phyloP scores from a whole-genome alignment of 129 eudicot species.

The Escallonia rubra region DNA sequence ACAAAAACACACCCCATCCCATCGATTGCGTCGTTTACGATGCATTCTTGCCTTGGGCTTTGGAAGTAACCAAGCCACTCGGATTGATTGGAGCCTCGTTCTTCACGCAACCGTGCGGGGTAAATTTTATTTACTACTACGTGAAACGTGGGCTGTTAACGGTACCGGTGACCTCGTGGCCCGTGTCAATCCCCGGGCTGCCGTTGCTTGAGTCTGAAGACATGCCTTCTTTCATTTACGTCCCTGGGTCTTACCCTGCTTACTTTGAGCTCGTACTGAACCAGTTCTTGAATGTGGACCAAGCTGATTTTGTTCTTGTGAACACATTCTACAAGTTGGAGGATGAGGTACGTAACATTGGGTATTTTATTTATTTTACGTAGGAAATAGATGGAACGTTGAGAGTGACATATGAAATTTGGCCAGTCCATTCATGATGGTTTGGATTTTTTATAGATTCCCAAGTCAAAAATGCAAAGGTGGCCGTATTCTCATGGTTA shows the following conservation, averaged over 20 bases:
- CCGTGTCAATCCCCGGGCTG: slow-evolving; percentile 51
- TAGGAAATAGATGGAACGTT: not conserved
- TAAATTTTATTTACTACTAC: slow-evolving; percentile 38
- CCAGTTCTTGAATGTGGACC: slow-evolving; percentile 51
- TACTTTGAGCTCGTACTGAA: slow-evolving; percentile 54
- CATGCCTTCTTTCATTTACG: slow-evolving; percentile 56
- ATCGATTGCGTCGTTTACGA: slow-evolving; percentile 59
- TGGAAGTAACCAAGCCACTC: slow-evolving; percentile 48
- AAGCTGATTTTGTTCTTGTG: slow-evolving; percentile 67
- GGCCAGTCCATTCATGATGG: not conserved
- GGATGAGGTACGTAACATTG: slow-evolving; percentile 23
- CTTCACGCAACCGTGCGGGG: slow-evolving; percentile 67
- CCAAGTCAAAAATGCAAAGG: not conserved
- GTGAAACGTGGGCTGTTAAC: slow-evolving; percentile 32
- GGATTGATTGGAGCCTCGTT: slow-evolving; percentile 46
- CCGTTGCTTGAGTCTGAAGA: slow-evolving; percentile 46
- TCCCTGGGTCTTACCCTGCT: slow-evolving; percentile 68
- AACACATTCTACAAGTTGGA: slow-evolving; percentile 68
- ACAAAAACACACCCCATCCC: slow-evolving; percentile 27
- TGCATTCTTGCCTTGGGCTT: slow-evolving; percentile 65
- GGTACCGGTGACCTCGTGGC: slow-evolving; percentile 36
- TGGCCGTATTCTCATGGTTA: not conserved
- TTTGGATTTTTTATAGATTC: not conserved
- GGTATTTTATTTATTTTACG: not conserved
- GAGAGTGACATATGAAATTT: not conserved